These are phyloP conservation scores for Apiospora marii DNA, from an alignment of 2,329 filamentous ascomycete genomes.

Conservation along the genomic window DNA sequence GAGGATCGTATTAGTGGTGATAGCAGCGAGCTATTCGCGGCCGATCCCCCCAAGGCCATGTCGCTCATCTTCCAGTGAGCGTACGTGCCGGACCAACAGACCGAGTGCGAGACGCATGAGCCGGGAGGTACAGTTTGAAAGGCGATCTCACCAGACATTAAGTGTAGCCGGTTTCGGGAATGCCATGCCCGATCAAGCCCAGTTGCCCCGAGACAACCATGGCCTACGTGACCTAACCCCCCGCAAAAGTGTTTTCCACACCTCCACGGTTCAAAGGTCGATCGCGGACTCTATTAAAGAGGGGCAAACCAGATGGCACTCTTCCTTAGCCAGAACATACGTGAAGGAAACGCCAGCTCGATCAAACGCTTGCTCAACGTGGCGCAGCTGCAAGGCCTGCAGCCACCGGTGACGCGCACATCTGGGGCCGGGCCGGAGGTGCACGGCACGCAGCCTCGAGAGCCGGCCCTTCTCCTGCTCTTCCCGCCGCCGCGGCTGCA, in stretches of 20 bases:
- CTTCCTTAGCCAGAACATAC: neutral
- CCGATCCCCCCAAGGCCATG: neutral
- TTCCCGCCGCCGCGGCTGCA: neutral
- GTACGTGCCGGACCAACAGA: neutral
- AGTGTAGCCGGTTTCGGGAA: no score
- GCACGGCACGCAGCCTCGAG: neutral
- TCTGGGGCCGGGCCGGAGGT: neutral
- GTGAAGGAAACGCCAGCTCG: neutral
- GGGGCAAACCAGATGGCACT: no score
- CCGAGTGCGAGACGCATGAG: neutral
- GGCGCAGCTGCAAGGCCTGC: neutral
- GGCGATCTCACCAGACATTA: no score
- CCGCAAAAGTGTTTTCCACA: no score
- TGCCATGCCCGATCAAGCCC: no score
- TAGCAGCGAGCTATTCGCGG: neutral
- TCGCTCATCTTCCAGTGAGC: neutral
- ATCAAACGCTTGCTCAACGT: neutral
- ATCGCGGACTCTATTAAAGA: no score
- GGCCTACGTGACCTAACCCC: no score
- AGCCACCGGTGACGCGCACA: neutral
- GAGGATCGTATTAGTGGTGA: no score
- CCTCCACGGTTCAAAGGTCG: no score
- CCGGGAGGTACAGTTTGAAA: no score
- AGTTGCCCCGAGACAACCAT: no score
- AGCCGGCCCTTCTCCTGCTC: neutral